A percentile compares a stretch with the other conserved stretches of the same genome.
Evolutionary conservation across 441 rosid species (phyloP).

Genomic region (Hura crepitans): DNA sequence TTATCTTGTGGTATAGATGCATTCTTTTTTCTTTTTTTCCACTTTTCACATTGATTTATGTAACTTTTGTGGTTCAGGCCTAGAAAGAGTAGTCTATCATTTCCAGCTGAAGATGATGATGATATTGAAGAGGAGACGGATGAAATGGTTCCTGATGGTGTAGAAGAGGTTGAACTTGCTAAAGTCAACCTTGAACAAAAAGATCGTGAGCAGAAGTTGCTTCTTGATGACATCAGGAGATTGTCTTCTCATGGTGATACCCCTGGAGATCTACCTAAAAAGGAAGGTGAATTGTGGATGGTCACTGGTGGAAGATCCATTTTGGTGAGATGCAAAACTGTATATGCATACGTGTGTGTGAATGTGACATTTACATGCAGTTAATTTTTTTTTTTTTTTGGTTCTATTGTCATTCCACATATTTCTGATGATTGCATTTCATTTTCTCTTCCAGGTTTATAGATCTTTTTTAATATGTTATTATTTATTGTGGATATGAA

Average conservation of each 20-base stretch:
- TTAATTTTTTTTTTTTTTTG: not conserved
- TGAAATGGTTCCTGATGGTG: conserved; percentile 97
- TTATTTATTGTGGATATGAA: not conserved
- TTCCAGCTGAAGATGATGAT: conserved; percentile 91
- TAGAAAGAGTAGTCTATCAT: conserved; percentile 83
- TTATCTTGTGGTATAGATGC: not conserved
- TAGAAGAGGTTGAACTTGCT: conserved; percentile 97
- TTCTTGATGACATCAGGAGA: conserved; percentile 77
- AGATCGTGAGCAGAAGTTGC: conserved; percentile 70
- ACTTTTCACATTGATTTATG: conserved; percentile 18
- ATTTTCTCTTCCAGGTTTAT: not conserved
- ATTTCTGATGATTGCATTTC: not conserved
- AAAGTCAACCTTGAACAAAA: conserved; percentile 75
- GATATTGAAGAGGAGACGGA: conserved; percentile 98
- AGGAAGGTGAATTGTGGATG: conserved; percentile 75
- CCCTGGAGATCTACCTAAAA: conserved; percentile 47
- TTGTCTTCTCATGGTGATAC: conserved; percentile 54
- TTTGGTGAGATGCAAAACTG: conserved; percentile 53
- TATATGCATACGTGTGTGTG: not conserved
- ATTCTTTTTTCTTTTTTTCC: not conserved
- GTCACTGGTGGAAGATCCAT: conserved; percentile 58
- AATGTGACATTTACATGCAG: no score
- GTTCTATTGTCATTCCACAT: not conserved
- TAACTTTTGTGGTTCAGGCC: conserved; percentile 56
- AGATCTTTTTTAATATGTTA: not conserved